phyloP scores from a whole-genome alignment of 2,329 filamentous ascomycete species.

The Trichocomaceae sp. region DNA sequence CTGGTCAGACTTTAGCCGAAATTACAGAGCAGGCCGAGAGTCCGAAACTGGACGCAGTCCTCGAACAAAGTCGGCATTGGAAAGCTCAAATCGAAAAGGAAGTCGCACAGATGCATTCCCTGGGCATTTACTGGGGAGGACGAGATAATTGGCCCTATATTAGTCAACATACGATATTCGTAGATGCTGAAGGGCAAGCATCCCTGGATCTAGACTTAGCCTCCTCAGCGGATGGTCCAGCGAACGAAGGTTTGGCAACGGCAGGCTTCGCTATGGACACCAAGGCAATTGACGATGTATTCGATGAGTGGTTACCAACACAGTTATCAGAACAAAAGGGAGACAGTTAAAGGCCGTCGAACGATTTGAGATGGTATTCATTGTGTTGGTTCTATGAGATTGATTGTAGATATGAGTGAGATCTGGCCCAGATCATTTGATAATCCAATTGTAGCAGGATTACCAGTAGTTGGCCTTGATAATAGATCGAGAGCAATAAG shows the following conservation, averaged over 20 bases:
- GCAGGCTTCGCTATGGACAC: not conserved
- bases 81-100: constrained; percentile 6
- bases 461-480: not conserved
- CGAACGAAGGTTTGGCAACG: not conserved
- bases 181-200: constrained; percentile 1
- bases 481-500: not conserved
- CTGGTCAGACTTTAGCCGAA: not conserved
- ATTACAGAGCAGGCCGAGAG: not conserved
- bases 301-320: not conserved
- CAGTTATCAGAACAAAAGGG: not conserved
- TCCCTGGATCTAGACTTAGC: not conserved
- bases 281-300: not conserved
- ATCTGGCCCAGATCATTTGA: not conserved
- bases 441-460: not conserved
- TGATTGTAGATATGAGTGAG: not conserved
- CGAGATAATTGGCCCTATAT: constrained; percentile 2
- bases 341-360: not conserved
- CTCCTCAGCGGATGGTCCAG: not conserved
- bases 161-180: constrained; percentile 4
- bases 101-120: not conserved
- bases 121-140: not conserved
- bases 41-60: not conserved
- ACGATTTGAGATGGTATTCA: too few relatives aligned
- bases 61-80: not conserved
- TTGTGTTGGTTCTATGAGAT: too few relatives aligned